Conservation (phyloP, 345 rosid species). For the Syzygium oleosum region DNA sequence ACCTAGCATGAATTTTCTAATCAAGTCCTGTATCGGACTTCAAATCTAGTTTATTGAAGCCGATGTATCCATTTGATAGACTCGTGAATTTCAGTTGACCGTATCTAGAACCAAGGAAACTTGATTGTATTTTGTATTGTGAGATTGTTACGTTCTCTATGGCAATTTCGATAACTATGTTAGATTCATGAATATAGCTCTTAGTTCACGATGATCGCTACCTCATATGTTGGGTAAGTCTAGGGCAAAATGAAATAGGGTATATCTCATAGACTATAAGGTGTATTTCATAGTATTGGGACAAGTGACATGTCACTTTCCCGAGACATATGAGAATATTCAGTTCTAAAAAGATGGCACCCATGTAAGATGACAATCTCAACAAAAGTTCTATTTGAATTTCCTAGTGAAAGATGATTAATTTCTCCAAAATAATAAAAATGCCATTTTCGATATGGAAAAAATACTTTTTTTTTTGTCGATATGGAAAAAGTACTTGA, state of each 20-base stretch:
- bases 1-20: too few relatives aligned
- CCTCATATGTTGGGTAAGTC: background rate
- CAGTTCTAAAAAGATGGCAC: background rate
- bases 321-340: background rate
- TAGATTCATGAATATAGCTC: background rate
- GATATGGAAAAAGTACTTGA: background rate
- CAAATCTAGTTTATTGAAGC: background rate
- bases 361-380: background rate
- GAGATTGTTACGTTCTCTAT: background rate
- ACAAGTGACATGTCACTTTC: background rate
- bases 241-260: background rate
- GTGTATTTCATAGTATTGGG: background rate
- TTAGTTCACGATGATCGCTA: rapidly evolving
- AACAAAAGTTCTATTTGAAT: too few relatives aligned
- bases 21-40: background rate
- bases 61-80: background rate
- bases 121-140: background rate
- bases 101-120: background rate
- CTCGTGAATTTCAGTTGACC: background rate
- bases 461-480: too few relatives aligned
- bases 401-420: background rate
- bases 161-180: background rate
- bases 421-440: background rate
- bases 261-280: background rate
- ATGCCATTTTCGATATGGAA: background rate